Conservation (phyloP, 129 eudicot species). For the Chrysanthemum makinoi region DNA sequence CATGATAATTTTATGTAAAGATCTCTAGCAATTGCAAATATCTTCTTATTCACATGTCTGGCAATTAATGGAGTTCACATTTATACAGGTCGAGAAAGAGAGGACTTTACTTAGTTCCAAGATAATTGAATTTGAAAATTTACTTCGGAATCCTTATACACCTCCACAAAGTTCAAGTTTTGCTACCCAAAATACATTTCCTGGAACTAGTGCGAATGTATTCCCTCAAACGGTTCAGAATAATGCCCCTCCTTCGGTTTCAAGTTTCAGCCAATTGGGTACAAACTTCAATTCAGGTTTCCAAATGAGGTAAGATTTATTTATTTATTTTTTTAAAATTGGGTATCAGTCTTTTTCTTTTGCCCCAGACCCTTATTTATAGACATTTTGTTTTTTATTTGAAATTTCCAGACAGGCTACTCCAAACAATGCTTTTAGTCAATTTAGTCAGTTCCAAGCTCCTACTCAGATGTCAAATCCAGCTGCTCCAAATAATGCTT, state of each 20-base stretch:
- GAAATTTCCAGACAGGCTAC: slow-evolving; percentile 43
- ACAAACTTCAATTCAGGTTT: slow-evolving; percentile 45
- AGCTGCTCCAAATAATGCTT: slow-evolving; percentile 44
- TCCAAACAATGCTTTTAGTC: slow-evolving; percentile 51
- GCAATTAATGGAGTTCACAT: slow-evolving; percentile 13
- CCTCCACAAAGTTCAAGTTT: slow-evolving; percentile 45
- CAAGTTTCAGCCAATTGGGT: slow-evolving; percentile 72
- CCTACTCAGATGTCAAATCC: slow-evolving; percentile 27
- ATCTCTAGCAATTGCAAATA: not conserved
- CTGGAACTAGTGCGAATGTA: slow-evolving; percentile 35
- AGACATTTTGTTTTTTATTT: slow-evolving; percentile 14
- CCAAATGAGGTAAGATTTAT: slow-evolving; percentile 43
- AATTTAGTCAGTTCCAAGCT: slow-evolving; percentile 42
- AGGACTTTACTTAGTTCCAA: slow-evolving; percentile 68
- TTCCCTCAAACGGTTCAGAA: slow-evolving; percentile 46
- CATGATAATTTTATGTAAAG: not conserved
- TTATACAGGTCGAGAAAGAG: slow-evolving; percentile 79
- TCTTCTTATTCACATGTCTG: slow-evolving; percentile 19
- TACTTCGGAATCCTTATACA: slow-evolving; percentile 59
- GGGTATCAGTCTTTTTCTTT: not conserved
- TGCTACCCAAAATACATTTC: slow-evolving; percentile 46
- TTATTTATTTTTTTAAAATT: not conserved
- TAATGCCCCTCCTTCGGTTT: slow-evolving; percentile 48
- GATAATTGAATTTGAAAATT: slow-evolving; percentile 64
- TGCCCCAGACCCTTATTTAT: not conserved